phyloP scores from a whole-genome alignment of 2,329 filamentous ascomycete species.

The Apiospora kogelbergensis region DNA sequence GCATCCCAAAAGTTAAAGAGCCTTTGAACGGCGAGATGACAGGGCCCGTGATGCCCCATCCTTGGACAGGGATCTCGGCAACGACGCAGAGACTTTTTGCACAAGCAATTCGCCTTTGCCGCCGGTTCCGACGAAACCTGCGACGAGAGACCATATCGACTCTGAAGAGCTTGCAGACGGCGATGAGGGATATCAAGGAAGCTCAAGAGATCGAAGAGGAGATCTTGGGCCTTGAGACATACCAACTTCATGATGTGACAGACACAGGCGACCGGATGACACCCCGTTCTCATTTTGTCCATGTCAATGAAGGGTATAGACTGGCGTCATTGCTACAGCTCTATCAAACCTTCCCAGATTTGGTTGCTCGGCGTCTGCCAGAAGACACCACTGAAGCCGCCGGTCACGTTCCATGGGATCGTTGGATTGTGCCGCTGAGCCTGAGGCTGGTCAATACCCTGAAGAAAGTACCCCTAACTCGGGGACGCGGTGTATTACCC shows the following conservation, averaged over 20 bases:
- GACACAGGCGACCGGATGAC: constrained; percentile 30
- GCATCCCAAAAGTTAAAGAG: constrained; percentile 12
- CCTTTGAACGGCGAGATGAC: not conserved
- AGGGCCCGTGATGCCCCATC: constrained; percentile 27
- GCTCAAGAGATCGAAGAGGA: constrained; percentile 35
- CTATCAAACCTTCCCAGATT: constrained; percentile 38
- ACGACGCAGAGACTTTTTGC: constrained; percentile 33
- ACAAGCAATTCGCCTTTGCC: constrained; percentile 35
- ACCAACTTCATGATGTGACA: constrained; percentile 17
- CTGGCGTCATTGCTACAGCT: constrained; percentile 38
- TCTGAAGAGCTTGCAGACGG: constrained; percentile 24
- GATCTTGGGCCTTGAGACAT: constrained; percentile 32
- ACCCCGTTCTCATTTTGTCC: constrained; percentile 30
- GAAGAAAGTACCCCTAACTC: constrained; percentile 35
- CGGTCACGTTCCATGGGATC: constrained; percentile 31
- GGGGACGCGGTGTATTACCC: constrained; percentile 37
- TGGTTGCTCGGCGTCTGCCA: constrained; percentile 31
- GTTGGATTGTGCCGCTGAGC: constrained; percentile 36
- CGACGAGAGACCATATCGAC: constrained; percentile 22
- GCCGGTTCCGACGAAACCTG: constrained; percentile 31
- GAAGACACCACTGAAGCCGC: constrained; percentile 14
- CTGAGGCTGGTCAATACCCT: constrained; percentile 33
- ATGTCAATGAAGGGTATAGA: constrained; percentile 38
- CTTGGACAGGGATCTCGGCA: constrained; percentile 39
- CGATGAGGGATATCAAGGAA: constrained; percentile 31